phyloP scores from a whole-genome alignment of 2,329 filamentous ascomycete species.

The Uncinocarpus reesii region DNA sequence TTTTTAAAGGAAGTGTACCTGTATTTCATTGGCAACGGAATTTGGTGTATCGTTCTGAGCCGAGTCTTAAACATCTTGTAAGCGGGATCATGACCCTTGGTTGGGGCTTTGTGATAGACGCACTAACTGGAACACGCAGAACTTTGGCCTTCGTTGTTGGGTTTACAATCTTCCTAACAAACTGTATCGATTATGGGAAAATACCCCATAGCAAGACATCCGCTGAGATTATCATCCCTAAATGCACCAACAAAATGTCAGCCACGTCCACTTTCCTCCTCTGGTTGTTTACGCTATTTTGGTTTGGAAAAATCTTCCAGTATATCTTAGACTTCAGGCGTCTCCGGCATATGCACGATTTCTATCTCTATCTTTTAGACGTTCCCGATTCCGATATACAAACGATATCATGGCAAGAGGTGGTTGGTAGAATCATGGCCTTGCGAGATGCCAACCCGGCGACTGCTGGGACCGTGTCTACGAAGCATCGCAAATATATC shows the following conservation, averaged over 20 bases:
- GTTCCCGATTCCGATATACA: conserved; percentile 83
- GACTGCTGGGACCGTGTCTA: conserved; percentile 56
- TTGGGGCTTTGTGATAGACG: background rate
- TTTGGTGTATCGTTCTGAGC: conserved; percentile 72
- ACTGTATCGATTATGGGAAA: conserved; percentile 72
- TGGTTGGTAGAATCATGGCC: conserved; percentile 75
- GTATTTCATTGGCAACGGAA: conserved; percentile 72
- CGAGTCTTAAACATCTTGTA: conserved; percentile 63
- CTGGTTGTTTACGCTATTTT: conserved; percentile 78
- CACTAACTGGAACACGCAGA: conserved; percentile 33
- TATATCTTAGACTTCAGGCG: conserved; percentile 63
- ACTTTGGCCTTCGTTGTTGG: conserved; percentile 73
- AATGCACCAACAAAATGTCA: conserved; percentile 67
- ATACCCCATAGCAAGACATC: conserved; percentile 56
- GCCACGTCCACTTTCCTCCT: conserved; percentile 65
- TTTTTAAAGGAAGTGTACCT: conserved; percentile 79
- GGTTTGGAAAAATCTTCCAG: conserved; percentile 68
- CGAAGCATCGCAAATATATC: conserved; percentile 51
- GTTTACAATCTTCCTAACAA: conserved; percentile 71
- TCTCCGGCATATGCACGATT: conserved; percentile 68
- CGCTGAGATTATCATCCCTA: conserved; percentile 54
- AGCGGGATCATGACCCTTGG: conserved; percentile 24
- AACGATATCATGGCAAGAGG: conserved; percentile 85
- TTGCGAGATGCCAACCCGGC: conserved; percentile 78
- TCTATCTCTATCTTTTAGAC: conserved; percentile 70